Evolutionary conservation across 768 basidiomycete genomes (phyloP).

Genomic region (Amanita jacksonii): DNA sequence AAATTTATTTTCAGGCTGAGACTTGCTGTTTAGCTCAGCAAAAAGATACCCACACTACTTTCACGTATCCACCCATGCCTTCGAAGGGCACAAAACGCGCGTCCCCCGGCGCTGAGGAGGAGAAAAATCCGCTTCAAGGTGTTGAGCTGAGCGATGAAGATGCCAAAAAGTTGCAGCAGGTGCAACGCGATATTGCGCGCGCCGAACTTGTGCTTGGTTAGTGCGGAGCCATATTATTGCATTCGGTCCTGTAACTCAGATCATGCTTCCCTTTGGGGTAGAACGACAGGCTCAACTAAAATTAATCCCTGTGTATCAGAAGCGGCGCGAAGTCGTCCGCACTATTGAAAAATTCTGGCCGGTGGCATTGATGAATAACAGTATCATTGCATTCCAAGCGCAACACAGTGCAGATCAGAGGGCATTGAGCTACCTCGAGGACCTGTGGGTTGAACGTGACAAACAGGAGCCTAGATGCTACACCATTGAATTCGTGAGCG

Average conservation of each 20-base stretch:
- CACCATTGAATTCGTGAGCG: conserved; percentile 81
- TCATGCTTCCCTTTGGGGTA: conserved; percentile 19
- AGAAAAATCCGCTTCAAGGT: conserved; percentile 56
- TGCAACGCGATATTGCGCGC: conserved; percentile 63
- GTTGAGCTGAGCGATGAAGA: conserved; percentile 67
- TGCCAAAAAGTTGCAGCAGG: conserved; percentile 52
- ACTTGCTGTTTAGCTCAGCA: conserved; percentile 12
- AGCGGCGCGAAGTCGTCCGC: conserved; percentile 58
- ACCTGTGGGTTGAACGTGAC: conserved; percentile 77
- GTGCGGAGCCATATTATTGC: conserved; percentile 17
- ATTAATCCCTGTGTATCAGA: conserved; percentile 55
- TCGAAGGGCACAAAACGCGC: conserved; percentile 59
- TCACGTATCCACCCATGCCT: conserved; percentile 20
- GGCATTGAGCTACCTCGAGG: conserved; percentile 77
- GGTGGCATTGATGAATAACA: conserved; percentile 72
- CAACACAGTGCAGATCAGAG: conserved; percentile 71
- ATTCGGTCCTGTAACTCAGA: conserved; percentile 4
- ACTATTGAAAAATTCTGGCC: conserved; percentile 77
- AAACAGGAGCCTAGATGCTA: conserved; percentile 68
- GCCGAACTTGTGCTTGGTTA: conserved; percentile 65
- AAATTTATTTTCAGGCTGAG: conserved; percentile 18
- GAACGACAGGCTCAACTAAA: conserved; percentile 56
- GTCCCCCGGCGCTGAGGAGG: conserved; percentile 70
- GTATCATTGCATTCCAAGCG: conserved; percentile 49
- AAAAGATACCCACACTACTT: conserved; percentile 12